These are phyloP conservation scores for Hyaloscypha hepaticicola DNA, from an alignment of 495 filamentous ascomycete species.

Conservation along the genomic window DNA sequence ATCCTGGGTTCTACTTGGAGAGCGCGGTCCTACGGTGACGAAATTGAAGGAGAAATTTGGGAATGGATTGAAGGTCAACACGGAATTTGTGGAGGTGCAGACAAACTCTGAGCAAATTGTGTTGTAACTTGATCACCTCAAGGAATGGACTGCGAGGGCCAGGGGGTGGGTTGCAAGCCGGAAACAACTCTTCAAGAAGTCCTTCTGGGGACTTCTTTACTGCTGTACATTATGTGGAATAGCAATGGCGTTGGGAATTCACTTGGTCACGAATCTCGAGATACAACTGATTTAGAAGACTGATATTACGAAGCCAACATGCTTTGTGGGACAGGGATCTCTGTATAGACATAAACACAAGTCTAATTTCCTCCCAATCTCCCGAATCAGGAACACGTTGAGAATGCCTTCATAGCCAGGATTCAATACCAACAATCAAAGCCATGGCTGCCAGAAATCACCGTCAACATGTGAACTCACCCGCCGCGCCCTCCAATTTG, in stretches of 20 bases:
- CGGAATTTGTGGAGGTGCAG: background rate
- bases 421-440: too few species aligned
- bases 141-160: background rate
- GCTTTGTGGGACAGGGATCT: background rate
- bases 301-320: background rate
- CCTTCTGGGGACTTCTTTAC: background rate
- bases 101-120: background rate
- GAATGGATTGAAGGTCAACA: background rate
- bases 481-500: too few species aligned
- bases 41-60: background rate
- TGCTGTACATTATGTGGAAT: slow-evolving; percentile 5
- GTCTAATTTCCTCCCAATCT: background rate
- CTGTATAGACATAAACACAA: background rate
- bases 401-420: too few species aligned
- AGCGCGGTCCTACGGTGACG: slow-evolving; percentile 44
- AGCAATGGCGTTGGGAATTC: background rate
- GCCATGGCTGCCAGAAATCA: too few species aligned
- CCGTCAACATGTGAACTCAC: too few species aligned
- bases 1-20: slow-evolving; percentile 85
- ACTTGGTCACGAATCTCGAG: background rate
- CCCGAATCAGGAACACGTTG: too few species aligned
- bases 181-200: background rate
- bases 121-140: background rate
- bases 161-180: background rate
- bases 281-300: background rate